These are phyloP conservation scores for Lotmaria passim DNA, from an alignment of 208 protist species.

Conservation along the genomic window DNA sequence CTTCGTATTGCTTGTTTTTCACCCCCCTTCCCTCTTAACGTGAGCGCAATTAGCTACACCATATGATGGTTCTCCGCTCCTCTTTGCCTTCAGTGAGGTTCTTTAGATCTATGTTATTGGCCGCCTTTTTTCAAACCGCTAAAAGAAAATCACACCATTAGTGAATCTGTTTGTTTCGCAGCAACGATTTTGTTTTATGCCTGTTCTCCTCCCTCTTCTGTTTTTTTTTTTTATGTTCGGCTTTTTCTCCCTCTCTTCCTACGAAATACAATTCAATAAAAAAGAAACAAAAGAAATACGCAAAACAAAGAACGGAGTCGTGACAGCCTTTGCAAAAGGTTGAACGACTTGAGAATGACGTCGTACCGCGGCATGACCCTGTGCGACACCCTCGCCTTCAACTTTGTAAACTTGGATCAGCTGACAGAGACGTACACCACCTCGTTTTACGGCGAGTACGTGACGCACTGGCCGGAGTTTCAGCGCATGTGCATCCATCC, in stretches of 20 bases:
- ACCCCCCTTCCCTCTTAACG: no score
- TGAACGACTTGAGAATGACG: constrained; percentile 80
- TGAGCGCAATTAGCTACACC: no score
- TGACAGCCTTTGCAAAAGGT: neutral
- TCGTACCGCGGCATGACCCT: constrained; percentile 91
- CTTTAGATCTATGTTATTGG: no score
- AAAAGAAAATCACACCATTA: no score
- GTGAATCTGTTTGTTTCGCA: no score
- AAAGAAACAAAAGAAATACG: neutral
- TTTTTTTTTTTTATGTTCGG: neutral
- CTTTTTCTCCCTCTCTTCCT: neutral
- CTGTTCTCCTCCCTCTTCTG: neutral
- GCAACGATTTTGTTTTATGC: neutral
- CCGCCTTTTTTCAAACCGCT: no score
- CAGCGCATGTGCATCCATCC: constrained; percentile 92
- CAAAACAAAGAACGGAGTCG: neutral
- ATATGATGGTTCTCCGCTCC: no score
- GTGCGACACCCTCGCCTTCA: constrained; percentile 95
- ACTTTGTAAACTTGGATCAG: constrained; percentile 97
- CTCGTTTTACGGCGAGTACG: constrained; percentile 98
- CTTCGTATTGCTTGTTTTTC: neutral
- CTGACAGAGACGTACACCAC: constrained; percentile 98
- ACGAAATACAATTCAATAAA: neutral
- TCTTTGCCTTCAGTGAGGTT: no score
- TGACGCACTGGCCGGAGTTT: constrained; percentile 97